phyloP scores from a whole-genome alignment of 2,329 filamentous ascomycete species.

The Tolypocladium pustulatum region DNA sequence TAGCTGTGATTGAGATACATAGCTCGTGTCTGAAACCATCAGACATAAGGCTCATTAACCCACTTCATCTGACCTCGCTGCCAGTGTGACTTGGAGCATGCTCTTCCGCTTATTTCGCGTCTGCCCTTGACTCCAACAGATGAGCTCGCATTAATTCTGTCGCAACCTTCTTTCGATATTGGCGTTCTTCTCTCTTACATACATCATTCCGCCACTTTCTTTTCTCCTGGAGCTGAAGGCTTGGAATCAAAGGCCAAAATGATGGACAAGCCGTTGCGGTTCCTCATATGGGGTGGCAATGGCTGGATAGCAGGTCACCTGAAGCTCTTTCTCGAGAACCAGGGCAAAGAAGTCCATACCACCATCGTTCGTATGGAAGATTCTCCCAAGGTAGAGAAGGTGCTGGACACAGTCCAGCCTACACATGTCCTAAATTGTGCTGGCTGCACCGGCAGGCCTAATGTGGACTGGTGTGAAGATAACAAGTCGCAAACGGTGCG shows the following conservation, averaged over 20 bases:
- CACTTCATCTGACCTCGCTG: no score
- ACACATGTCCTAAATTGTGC: constrained; percentile 58
- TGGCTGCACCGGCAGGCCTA: constrained; percentile 55
- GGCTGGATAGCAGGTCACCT: constrained; percentile 56
- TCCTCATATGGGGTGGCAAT: constrained; percentile 17
- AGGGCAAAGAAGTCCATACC: constrained; percentile 49
- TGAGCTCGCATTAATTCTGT: no score
- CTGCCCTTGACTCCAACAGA: no score
- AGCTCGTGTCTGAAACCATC: no score
- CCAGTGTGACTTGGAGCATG: no score
- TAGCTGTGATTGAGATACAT: no score
- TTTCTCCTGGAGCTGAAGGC: no score
- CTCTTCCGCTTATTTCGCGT: no score
- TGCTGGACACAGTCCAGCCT: constrained; percentile 48
- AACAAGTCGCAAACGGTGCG: constrained; percentile 57
- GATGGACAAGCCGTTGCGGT: constrained; percentile 9
- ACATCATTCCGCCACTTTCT: no score
- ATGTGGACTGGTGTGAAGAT: constrained; percentile 63
- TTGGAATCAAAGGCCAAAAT: neutral
- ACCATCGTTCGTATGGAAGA: constrained; percentile 58
- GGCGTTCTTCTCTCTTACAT: no score
- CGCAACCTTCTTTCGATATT: no score
- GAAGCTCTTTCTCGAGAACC: constrained; percentile 43
- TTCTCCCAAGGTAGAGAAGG: constrained; percentile 42
- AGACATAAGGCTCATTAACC: no score